These are phyloP conservation scores for Moelleriella libera DNA, from an alignment of 2,329 filamentous ascomycete genomes.

Conservation along the genomic window DNA sequence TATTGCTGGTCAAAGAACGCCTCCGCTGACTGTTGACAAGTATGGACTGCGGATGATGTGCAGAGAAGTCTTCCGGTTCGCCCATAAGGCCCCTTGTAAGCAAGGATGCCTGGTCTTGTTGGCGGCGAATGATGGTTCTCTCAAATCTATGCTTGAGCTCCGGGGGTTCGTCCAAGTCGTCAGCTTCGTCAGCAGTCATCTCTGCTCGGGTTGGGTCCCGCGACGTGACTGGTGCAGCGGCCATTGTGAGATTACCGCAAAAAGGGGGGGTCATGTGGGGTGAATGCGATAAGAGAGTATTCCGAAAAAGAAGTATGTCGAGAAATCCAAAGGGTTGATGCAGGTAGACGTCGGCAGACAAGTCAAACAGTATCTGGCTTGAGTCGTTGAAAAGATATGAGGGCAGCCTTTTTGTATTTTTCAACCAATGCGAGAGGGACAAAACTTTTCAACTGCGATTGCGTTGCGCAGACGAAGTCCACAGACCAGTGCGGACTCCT, in stretches of 20 bases:
- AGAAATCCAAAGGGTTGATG: background rate
- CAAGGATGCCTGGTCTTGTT: constrained; percentile 58
- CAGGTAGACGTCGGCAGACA: background rate
- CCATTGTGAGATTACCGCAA: constrained; percentile 11
- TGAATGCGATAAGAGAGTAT: too few species aligned
- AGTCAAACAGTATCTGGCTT: background rate
- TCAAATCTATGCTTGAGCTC: constrained; percentile 39
- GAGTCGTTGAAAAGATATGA: background rate
- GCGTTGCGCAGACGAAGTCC: constrained; percentile 11
- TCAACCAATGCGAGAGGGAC: background rate
- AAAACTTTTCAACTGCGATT: background rate
- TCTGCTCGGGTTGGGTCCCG: constrained; percentile 18
- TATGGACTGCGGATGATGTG: constrained; percentile 23
- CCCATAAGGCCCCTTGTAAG: constrained; percentile 72
- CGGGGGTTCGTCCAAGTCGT: constrained; percentile 81
- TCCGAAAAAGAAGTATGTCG: background rate
- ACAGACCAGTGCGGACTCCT: constrained; percentile 11
- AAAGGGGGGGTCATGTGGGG: too few species aligned
- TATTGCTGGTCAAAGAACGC: constrained; percentile 64
- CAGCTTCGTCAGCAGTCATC: constrained; percentile 42
- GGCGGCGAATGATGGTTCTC: constrained; percentile 31
- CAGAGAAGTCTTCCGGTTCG: constrained; percentile 42
- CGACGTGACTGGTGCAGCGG: constrained; percentile 9
- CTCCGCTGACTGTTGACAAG: constrained; percentile 25
- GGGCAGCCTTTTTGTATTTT: too few species aligned